Percentiles rank a stretch among this genome's conserved stretches.
Conservation (phyloP, 2,329 filamentous ascomycete species). For the Cladophialophora exuberans region DNA sequence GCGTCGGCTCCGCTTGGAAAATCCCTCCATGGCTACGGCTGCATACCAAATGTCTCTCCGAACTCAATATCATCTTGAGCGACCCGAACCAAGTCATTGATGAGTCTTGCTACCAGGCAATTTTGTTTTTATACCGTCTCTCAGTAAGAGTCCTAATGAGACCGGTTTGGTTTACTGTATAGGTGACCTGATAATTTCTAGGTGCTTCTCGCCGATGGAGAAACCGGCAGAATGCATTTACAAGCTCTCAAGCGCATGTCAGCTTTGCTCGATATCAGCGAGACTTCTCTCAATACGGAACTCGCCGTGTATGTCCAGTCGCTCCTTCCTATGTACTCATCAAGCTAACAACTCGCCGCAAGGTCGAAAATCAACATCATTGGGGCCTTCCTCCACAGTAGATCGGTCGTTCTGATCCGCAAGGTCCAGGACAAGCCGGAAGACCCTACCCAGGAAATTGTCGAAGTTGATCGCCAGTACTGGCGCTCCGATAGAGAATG, state of each 20-base stretch:
- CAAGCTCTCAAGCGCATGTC: conserved; percentile 19
- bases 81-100: conserved; percentile 12
- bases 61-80: conserved; percentile 20
- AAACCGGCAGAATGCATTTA: conserved; percentile 24
- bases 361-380: conserved; percentile 28
- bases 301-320: conserved; percentile 20
- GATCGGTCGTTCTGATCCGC: conserved; percentile 12
- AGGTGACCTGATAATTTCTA: conserved; percentile 5
- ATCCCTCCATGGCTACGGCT: conserved; percentile 27
- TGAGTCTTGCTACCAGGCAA: conserved; percentile 23
- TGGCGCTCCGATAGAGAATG: conserved; percentile 26
- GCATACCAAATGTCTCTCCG: conserved; percentile 23
- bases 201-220: conserved; percentile 26
- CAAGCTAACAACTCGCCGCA: background rate
- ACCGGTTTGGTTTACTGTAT: background rate
- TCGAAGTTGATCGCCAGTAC: conserved; percentile 21
- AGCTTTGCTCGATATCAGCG: background rate
- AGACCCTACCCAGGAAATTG: conserved; percentile 5
- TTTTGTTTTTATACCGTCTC: conserved; percentile 27
- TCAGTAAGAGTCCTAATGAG: conserved; percentile 20
- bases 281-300: conserved; percentile 12
- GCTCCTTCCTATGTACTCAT: background rate
- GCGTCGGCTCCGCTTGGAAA: conserved; percentile 12
- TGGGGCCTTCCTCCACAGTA: conserved; percentile 21
- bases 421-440: background rate